Percentiles rank a stretch among this genome's conserved stretches.
phyloP scores from a whole-genome alignment of 768 basidiomycete genomes.

The Xerocomellus amylosporus region DNA sequence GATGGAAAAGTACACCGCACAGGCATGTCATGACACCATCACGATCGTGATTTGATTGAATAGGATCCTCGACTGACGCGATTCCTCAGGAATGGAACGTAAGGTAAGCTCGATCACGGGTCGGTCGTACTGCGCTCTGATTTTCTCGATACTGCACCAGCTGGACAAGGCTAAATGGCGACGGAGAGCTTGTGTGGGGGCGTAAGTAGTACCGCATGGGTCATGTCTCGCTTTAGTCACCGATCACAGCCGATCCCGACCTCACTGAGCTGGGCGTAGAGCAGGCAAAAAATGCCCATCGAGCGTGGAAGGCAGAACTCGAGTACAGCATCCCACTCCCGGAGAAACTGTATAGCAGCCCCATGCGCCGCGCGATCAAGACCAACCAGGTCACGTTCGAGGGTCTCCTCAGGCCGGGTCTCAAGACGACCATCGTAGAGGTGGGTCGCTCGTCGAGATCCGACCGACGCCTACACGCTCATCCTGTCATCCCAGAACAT shows the following conservation, averaged over 20 bases:
- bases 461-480: neutral
- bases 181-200: constrained; percentile 70
- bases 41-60: neutral
- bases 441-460: constrained; percentile 30
- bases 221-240: neutral
- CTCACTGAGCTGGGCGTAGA: constrained; percentile 55
- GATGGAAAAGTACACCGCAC: constrained; percentile 58
- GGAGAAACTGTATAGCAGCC: constrained; percentile 57
- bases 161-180: constrained; percentile 60
- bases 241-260: constrained; percentile 56
- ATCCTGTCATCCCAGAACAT: constrained; percentile 44
- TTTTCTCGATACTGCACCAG: constrained; percentile 26
- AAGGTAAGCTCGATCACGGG: constrained; percentile 39
- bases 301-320: constrained; percentile 50
- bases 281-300: constrained; percentile 50
- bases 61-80: neutral
- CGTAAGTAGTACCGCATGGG: constrained; percentile 43
- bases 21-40: constrained; percentile 24
- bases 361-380: constrained; percentile 56
- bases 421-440: constrained; percentile 51
- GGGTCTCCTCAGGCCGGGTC: constrained; percentile 33
- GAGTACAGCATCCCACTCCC: constrained; percentile 45
- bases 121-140: neutral
- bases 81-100: constrained; percentile 49
- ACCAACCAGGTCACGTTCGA: constrained; percentile 56